Base-by-base conservation (phyloP, 768 basidiomycete species). In the Filobasidium wieringae region DNA sequence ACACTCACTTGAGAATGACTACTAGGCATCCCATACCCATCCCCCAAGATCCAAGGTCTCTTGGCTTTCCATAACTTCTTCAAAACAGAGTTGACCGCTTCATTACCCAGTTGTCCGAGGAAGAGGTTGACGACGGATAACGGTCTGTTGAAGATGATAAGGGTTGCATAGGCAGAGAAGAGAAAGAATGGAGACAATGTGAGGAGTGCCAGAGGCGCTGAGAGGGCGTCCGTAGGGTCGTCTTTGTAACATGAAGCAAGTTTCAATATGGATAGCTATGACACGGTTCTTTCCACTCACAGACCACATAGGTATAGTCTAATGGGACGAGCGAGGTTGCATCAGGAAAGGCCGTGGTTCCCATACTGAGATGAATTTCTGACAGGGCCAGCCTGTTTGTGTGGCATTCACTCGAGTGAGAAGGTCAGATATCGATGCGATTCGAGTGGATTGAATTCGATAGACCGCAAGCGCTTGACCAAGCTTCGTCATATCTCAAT, bases 1-100 rank as follows among this genome's bases (percentile, higher is more conserved):
- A 24, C 30, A 47, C 41, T 19, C 27, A 67, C 67, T 49, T 72
- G 71, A 4, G 68, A 59, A 63, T 72, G 71, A 63, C 68, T 69
- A 55, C 68, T 69, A 4, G 71, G 71, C 69, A 69, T 71, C 12
- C 71, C 71, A 56, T 67, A 72, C 12, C 71, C 71, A 19, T 65
- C 63, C 4, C 69, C 69, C 2, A 72, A 57, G 27, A 67, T 59
- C 11, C 64, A 66, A 7, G 71, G 71, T 53, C 71, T 52, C 11
- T 68, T 66, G 1, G 62, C 67, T 47, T 63, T 68, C 57, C 52
- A 61, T 14, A 60, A 0, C 45, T 64, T 37, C 52, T 72, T 72
- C 53, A 72, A 45, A 1, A 62, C 45, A 43, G 62, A 59, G n/a
- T 64, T 69, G 14, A 69, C 51, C 9, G 59, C 58, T 41, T 72